Conservation (phyloP, 2,329 filamentous ascomycete genomes). For the Cytospora chrysosperma region DNA sequence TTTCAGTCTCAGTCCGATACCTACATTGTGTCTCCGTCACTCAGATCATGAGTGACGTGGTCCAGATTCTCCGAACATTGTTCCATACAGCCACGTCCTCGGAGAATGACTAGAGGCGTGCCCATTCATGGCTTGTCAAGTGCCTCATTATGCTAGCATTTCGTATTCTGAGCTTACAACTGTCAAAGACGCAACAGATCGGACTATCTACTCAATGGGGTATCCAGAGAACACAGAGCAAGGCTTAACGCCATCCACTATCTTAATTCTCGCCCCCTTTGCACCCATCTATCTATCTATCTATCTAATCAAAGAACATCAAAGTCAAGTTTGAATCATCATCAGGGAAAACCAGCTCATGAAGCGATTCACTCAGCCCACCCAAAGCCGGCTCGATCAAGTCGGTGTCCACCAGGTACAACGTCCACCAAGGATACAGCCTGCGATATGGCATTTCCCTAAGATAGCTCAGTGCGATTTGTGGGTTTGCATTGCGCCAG, state of each 20-base stretch:
- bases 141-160: not conserved
- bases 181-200: not conserved
- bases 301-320: not conserved
- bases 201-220: not conserved
- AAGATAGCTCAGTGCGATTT: constrained; percentile 26
- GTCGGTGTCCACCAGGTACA: constrained; percentile 26
- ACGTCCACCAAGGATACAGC: constrained; percentile 28
- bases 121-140: not conserved
- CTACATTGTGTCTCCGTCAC: not conserved
- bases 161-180: not conserved
- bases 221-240: not conserved
- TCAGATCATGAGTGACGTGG: not conserved
- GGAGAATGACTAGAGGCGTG: not conserved
- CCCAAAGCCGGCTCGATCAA: constrained; percentile 23
- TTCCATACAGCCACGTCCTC: not conserved
- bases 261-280: not conserved
- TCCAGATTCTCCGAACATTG: not conserved
- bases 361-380: constrained; percentile 10
- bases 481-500: constrained; percentile 29
- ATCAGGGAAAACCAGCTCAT: constrained; percentile 1
- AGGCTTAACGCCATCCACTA: not conserved
- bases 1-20: not conserved
- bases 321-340: not conserved
- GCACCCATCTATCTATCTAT: not conserved
- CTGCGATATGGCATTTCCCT: constrained; percentile 18